Evolutionary conservation across 2,329 filamentous ascomycete species (phyloP).

Genomic region (Phialemonium atrogriseum): DNA sequence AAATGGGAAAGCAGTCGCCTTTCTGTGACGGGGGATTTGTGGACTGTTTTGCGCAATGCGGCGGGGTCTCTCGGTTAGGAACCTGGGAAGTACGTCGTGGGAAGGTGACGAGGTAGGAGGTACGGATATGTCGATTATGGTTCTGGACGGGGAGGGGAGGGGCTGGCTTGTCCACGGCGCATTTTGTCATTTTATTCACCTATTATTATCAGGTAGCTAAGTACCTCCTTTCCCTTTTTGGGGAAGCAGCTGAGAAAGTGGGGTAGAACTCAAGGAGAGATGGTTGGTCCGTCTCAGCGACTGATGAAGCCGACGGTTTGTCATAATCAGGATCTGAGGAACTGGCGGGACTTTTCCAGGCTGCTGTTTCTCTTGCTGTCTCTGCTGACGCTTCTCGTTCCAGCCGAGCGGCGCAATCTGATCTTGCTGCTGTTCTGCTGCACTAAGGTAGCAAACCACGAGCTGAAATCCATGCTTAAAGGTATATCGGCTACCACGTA

Average conservation of each 20-base stretch:
- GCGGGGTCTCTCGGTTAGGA: too few species aligned
- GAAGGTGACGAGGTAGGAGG: too few species aligned
- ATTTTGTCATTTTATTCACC: too few species aligned
- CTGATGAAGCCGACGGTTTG: background rate
- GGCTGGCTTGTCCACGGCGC: too few species aligned
- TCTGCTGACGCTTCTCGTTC: background rate
- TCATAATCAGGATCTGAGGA: background rate
- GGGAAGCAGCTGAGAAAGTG: too few species aligned
- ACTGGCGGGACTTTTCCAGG: background rate
- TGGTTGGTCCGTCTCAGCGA: background rate
- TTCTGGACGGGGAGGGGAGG: too few species aligned
- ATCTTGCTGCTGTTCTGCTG: background rate
- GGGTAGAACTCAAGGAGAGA: background rate
- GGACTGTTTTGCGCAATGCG: background rate
- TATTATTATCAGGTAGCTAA: constrained; percentile 8
- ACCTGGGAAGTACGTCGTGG: too few species aligned
- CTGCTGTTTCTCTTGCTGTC: background rate
- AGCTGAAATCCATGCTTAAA: too few species aligned
- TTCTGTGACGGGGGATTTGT: too few species aligned
- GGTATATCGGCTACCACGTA: too few species aligned
- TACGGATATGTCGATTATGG: too few species aligned
- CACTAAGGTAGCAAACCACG: too few species aligned
- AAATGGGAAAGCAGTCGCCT: constrained; percentile 8
- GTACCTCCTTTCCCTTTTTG: constrained; percentile 7
- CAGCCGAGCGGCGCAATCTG: background rate